Conservation (phyloP, 495 filamentous ascomycete species). For the Penicillium nucicola region DNA sequence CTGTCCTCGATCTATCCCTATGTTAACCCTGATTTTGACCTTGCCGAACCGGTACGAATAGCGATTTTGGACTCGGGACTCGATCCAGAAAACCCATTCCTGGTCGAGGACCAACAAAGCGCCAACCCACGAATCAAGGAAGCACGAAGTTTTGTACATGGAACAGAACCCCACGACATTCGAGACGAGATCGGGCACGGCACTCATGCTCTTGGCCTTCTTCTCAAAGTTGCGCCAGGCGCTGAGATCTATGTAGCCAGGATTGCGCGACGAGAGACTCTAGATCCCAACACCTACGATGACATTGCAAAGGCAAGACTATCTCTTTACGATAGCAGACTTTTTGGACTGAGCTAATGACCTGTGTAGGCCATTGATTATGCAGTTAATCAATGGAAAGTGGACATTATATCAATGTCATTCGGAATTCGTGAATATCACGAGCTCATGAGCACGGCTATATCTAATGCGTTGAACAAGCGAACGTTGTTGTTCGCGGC, state of each 20-base stretch:
- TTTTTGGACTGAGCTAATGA: slow-evolving; percentile 12
- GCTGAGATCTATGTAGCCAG: slow-evolving; percentile 33
- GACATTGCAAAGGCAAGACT: slow-evolving; percentile 21
- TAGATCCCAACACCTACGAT: slow-evolving; percentile 19
- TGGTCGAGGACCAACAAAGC: slow-evolving; percentile 14
- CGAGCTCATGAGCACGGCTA: slow-evolving; percentile 22
- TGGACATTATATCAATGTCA: slow-evolving; percentile 36
- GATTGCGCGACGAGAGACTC: slow-evolving; percentile 20
- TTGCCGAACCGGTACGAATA: slow-evolving; percentile 26
- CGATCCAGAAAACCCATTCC: slow-evolving; percentile 23
- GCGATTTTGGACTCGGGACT: slow-evolving; percentile 32
- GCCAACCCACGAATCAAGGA: slow-evolving; percentile 23
- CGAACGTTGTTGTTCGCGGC: slow-evolving; percentile 29
- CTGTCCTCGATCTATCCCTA: slow-evolving; percentile 16
- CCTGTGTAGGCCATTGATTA: slow-evolving; percentile 28
- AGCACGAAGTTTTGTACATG: slow-evolving; percentile 20
- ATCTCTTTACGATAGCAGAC: slow-evolving; percentile 3
- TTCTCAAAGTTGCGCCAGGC: slow-evolving; percentile 26
- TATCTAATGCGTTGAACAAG: slow-evolving; percentile 20
- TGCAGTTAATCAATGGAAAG: slow-evolving; percentile 29
- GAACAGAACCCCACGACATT: slow-evolving; percentile 17
- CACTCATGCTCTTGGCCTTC: slow-evolving; percentile 29
- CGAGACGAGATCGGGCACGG: slow-evolving; percentile 32
- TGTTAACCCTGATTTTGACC: slow-evolving; percentile 12
- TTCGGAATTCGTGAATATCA: slow-evolving; percentile 28